Evolutionary conservation across 2,329 filamentous ascomycete species (phyloP), one percentile per base, ranked within the genome.

Genomic region (Tolypocladium album): DNA sequence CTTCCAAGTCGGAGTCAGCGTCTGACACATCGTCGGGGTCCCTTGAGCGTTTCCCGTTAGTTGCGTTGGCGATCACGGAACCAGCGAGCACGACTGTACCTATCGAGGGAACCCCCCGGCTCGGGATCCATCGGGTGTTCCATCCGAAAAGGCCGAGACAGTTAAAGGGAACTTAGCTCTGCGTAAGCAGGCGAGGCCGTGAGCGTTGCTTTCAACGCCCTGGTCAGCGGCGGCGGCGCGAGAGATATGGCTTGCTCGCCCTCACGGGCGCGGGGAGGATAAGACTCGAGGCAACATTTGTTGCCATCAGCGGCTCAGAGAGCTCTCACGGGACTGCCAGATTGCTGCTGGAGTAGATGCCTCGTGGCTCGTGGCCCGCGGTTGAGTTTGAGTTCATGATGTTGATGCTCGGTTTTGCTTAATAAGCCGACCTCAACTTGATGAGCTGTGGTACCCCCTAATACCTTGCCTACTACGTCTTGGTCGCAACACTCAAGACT

Each of bases 1-100:
- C 75, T 61, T 78, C 73, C n/a, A 75, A 66, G 59, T 78, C 76
- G 20, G 76, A 78, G 60, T 78, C 76, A 24, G 72, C 74, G 60
- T 78, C 76, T 13, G 75, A 78, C 6, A 68, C 66, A 40, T 70
- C 66, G 31, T 67, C 70, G 36, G 61, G 58, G 34, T 63, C 55
- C 27, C 65, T 69, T 4, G 7, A 34, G n/a, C n/a, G 15, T 43
- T 31, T 0, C 15, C 17, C 13, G 52, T 67, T 50, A 66, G 57
- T 55, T 7, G 9, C 20, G 13, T 24, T 9, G 31, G 31, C 9
- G 20, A 55, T 13, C 8, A 38, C 20, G 20, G 34, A 22, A 11
- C 13, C 17, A 22, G 11, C 22, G 4, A 43, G 38, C 5, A n/a
- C 38, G 34, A n/a, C n/a, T 56, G 8, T 39, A 55, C 50, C 50